phyloP scores from a whole-genome alignment of 306 rosid species.

The Hylodesmum podocarpum region DNA sequence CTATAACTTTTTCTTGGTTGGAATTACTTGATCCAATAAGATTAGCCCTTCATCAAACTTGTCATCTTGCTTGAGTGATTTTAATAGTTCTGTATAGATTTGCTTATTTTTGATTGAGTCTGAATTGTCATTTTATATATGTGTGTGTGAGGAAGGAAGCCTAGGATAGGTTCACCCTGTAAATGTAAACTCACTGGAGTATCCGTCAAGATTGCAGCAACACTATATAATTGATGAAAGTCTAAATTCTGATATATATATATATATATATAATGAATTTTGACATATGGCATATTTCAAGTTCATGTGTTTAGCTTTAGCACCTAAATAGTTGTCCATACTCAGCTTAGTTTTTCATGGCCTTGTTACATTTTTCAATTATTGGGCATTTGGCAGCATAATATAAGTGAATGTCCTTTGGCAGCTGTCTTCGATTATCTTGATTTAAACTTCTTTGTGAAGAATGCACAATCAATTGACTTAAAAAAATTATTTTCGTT shows the following conservation, averaged over 20 bases:
- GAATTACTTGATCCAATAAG: neutral
- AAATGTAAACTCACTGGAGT: too few relatives aligned
- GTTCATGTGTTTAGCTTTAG: slow-evolving; percentile 11
- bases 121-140: neutral
- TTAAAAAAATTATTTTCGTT: neutral
- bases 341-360: neutral
- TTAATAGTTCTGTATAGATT: neutral
- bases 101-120: neutral
- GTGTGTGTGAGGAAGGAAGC: too few relatives aligned
- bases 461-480: neutral
- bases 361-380: neutral
- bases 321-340: neutral
- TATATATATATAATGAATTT: neutral
- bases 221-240: too few relatives aligned
- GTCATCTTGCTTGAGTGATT: neutral
- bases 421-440: neutral
- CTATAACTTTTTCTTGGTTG: neutral
- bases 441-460: slow-evolving; percentile 8
- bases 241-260: neutral
- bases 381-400: neutral
- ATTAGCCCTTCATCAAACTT: neutral
- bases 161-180: too few relatives aligned
- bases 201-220: too few relatives aligned
- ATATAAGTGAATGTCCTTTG: neutral
- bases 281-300: neutral